Base-by-base conservation (phyloP, 768 basidiomycete species). In the Rubroboletus satanas region DNA sequence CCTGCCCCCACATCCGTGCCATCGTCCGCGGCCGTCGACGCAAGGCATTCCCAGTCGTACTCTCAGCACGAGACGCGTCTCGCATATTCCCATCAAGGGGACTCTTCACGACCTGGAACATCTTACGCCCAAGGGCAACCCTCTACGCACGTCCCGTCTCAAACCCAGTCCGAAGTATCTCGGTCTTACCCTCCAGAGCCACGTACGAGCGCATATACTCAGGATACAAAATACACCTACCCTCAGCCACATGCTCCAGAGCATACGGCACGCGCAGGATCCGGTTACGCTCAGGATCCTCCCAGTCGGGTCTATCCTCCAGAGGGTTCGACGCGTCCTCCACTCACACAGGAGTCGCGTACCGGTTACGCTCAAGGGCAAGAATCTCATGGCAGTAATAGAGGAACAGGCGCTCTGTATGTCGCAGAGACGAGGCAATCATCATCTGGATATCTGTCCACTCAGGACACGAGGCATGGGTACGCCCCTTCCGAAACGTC, bases 211-310 rank as follows among this genome's bases (percentile, higher is more conserved):
- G 63, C 60, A 55, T 67, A 65, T 47, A 58, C 57, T 28, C 66
- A 67, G 45, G 63, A 62, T 12, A 33, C 65, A 43, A 67, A 65
- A 41, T 58, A 58, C 38, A 29, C 63, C 8, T 65, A 67, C 54
- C 35, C 66, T 29, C 65, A 58, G 26, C 29, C 64, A 7, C 64
- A 65, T 23, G 35, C 52, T 5, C 36, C 56, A 4, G 66, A 66
- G 46, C 52, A 60, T 18, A 23, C 60, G 1, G 2, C 63, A 23
- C 66, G 63, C 14, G 6, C 60, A 31, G 49, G 38, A 4, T n/a
- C 63, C 7, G 43, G 33, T 2, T 68, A 58, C 28, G 7, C 52
- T 18, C 63, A 57, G 28, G 65, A 66, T 45, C 44, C 54, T 28
- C 59, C 58, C 8, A 45, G 9, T 44, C 66, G 65, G 4, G 44